Conservation (phyloP, 495 filamentous ascomycete genomes). For the Podospora pseudopauciseta region DNA sequence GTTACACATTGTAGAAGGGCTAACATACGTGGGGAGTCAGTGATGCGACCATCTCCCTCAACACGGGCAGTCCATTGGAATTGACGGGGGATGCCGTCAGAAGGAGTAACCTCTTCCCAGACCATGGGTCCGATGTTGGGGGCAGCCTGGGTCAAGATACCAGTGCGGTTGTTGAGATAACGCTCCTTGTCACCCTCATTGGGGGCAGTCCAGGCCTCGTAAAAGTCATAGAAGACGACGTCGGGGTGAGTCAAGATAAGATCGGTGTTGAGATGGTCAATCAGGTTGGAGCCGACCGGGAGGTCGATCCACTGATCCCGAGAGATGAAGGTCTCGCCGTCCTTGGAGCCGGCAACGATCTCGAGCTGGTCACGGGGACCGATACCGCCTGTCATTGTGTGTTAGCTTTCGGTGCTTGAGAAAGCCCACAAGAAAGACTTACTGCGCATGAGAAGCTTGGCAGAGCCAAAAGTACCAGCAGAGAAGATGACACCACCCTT, state of each 20-base stretch:
- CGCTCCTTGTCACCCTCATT: conserved; percentile 31
- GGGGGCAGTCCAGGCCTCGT: conserved; percentile 52
- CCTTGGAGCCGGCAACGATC: conserved; percentile 49
- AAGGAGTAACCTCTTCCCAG: conserved; percentile 55
- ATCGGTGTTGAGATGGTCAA: conserved; percentile 71
- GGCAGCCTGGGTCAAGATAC: conserved; percentile 65
- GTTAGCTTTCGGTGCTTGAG: not conserved
- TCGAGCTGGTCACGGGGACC: conserved; percentile 59
- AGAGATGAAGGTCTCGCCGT: conserved; percentile 49
- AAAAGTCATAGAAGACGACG: conserved; percentile 64
- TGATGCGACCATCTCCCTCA: conserved; percentile 46
- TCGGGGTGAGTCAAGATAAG: conserved; percentile 59
- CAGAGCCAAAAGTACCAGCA: conserved; percentile 66
- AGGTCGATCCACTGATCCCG: conserved; percentile 61
- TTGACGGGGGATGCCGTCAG: conserved; percentile 61
- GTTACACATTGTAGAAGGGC: not conserved
- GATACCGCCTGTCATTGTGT: conserved; percentile 46
- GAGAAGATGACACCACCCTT: conserved; percentile 65
- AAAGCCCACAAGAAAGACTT: conserved; percentile 9
- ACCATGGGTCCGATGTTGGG: conserved; percentile 63
- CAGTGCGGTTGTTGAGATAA: conserved; percentile 49
- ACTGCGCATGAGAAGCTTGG: conserved; percentile 61
- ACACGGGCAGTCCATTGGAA: conserved; percentile 64
- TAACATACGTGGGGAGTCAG: conserved; percentile 34
- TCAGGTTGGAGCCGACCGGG: conserved; percentile 70